A percentile compares a stretch with the other conserved stretches of the same genome.
These are phyloP conservation scores for Tarenaya hassleriana DNA, from an alignment of 345 rosid species.

Conservation along the genomic window DNA sequence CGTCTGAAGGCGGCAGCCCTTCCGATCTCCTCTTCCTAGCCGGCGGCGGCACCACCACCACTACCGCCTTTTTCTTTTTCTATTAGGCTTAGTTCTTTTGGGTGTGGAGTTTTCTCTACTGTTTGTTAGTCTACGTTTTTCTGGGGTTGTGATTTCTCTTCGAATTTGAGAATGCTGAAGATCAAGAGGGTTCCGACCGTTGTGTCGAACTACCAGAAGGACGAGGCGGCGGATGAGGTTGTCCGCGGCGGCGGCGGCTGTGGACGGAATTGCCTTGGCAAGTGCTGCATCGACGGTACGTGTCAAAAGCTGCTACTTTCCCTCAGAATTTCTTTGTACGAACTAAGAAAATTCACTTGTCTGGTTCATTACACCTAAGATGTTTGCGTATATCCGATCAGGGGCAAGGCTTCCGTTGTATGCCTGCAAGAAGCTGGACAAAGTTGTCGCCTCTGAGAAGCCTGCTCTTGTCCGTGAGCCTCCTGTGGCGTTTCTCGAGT, in stretches of 20 bases:
- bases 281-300: conserved; percentile 63
- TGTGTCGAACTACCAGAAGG: conserved; percentile 69
- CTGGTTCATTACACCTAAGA: too few relatives aligned
- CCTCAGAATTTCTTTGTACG: neutral
- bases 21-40: conserved; percentile 99
- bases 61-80: conserved; percentile 11
- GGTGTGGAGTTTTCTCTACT: neutral
- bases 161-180: conserved; percentile 37
- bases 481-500: conserved; percentile 75
- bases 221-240: conserved; percentile 44
- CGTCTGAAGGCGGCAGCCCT: conserved; percentile 99
- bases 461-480: too few relatives aligned
- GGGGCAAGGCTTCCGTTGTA: too few relatives aligned
- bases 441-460: too few relatives aligned
- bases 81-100: conserved; percentile 20
- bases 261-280: conserved; percentile 63
- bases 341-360: too few relatives aligned
- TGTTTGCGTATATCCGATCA: too few relatives aligned
- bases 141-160: conserved; percentile 14
- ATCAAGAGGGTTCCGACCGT: conserved; percentile 78
- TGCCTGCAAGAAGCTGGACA: too few relatives aligned
- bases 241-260: conserved; percentile 47
- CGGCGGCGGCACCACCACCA: conserved; percentile 64
- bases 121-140: neutral
- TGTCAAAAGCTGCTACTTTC: too few relatives aligned